Evolutionary conservation across 2,329 filamentous ascomycete genomes (phyloP).

Genomic region (Colletotrichum sp.): DNA sequence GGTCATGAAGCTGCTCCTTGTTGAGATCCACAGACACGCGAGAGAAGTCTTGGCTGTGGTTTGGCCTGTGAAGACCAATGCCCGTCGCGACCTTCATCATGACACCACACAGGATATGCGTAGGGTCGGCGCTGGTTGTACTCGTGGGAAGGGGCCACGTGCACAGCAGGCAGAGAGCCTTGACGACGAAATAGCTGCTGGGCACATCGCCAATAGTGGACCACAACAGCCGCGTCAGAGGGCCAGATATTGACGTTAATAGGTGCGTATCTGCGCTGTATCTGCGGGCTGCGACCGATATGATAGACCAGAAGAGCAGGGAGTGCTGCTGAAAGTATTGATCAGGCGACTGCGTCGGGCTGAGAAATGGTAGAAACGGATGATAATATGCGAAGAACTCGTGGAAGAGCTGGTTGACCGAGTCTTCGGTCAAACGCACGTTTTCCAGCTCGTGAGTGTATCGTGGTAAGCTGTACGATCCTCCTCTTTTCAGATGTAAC

Average conservation of each 20-base stretch:
- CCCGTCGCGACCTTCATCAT: conserved; percentile 90
- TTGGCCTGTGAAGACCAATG: conserved; percentile 81
- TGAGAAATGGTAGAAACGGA: conserved; percentile 78
- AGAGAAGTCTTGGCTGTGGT: conserved; percentile 84
- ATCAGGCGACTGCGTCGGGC: conserved; percentile 69
- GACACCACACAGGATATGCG: conserved; percentile 80
- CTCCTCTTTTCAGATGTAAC: conserved; percentile 69
- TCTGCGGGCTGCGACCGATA: conserved; percentile 76
- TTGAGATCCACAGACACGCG: conserved; percentile 76
- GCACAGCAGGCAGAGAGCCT: conserved; percentile 79
- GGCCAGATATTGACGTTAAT: conserved; percentile 70
- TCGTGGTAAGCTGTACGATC: conserved; percentile 64
- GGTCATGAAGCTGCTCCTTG: conserved; percentile 79
- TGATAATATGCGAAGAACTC: conserved; percentile 81
- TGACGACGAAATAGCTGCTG: conserved; percentile 80
- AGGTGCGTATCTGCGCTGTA: conserved; percentile 68
- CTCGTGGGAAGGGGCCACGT: conserved; percentile 86
- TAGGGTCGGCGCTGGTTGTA: conserved; percentile 79
- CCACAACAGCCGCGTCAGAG: conserved; percentile 76
- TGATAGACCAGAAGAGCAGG: conserved; percentile 85
- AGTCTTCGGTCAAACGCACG: conserved; percentile 67
- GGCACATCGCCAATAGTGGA: conserved; percentile 78
- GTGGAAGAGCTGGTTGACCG: conserved; percentile 69
- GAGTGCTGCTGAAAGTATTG: conserved; percentile 79
- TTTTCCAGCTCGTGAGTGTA: conserved; percentile 68